Base-by-base conservation (phyloP, 2,329 filamentous ascomycete species). In the Fusarium sp. region DNA sequence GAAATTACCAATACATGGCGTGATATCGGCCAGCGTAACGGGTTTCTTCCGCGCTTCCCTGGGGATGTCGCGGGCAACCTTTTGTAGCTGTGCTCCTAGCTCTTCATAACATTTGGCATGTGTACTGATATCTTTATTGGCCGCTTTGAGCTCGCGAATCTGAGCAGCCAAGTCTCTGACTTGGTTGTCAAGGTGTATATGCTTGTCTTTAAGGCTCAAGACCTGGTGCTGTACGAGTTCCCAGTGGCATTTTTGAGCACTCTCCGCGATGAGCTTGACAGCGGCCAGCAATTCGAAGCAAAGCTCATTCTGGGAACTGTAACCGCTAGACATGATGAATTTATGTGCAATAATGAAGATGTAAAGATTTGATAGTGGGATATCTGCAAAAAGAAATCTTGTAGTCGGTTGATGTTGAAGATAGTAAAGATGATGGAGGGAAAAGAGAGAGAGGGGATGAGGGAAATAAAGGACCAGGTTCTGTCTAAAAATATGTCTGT, bases 361-460 rank as follows among this genome's bases (percentile, higher is more conserved):
- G 8, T 1, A 6, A 12, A 1, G 5, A 9, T 35, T 6, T 11
- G 30, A 31, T 6, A 6, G 13, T 33, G 3, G 2, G 6, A 6
- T 24, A 20, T 24, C 12, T 7, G 3, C 0, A 50, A 4, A 50
- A 18, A 3, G n/a, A 33, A 33, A 12, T 2, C n/a, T 33, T 20
- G 30, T 4, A 7, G 47, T 33, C 2, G 6, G 16, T 12, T 24
- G 47, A 35, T 20, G 35, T 12, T 20, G 18, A 33, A 22, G 9
- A 31, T 16, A 31, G 15, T 9, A 12, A 30, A 1, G 5, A 11
- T 1, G 50, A 35, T 24, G 30, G 3, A 5, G 24, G 3, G 9
- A 13, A 10, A 20, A 28, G 10, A 14, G 11, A n/a, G 18, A 24
- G 22, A 35, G 6, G 11, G 6, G 5, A 33, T 4, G 30, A 20